Evolutionary conservation across 2,329 filamentous ascomycete genomes (phyloP), one percentile per base, ranked within the genome.

Genomic region (Sclerotinia trifoliorum): DNA sequence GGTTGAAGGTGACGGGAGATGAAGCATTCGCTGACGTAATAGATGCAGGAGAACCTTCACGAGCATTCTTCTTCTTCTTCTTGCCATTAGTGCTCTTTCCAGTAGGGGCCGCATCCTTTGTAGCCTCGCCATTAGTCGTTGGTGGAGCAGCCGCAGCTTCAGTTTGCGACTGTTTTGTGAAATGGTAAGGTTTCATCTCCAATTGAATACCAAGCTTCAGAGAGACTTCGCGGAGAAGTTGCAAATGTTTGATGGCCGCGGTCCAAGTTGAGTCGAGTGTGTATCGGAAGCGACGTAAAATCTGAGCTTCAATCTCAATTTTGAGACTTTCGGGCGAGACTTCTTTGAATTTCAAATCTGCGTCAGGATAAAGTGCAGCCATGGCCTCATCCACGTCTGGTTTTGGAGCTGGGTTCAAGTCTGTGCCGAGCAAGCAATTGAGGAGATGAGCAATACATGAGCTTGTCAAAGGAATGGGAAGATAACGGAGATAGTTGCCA

Each of bases 171-270:
- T 83, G 79, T 24, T 73, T 74, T 5, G 77, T 84, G 79, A 95
- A 96, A 42, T 81, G 81, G 77, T 92, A 96, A 52, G 90, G 84
- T 79, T 91, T 94, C 71, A 90, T 88, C 76, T 90, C 88, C 64
- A 99, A 80, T 81, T 99, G 95, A 49, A 98, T 82, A 75, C 95
- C 96, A 69, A 97, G 85, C 82, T 95, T 97, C 78, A 97, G 82
- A 51, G 89, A 90, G 58, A 97, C 85, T 78, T 98, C 95, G 76
- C 95, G 92, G 63, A 99, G 86, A 71, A 98, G 83, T 79, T 98
- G 95, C 58, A 95, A 78, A 73, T 90, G 88, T 77, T 90, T 91
- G 74, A 93, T 81, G 32, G 85, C 79, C 70, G 84, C 82, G 73
- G 86, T 81, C 90, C 94, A 96, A 60, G 86, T 83, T 10, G 85